Conservation (phyloP, 2,329 filamentous ascomycete genomes). For the Stenocarpella maydis region DNA sequence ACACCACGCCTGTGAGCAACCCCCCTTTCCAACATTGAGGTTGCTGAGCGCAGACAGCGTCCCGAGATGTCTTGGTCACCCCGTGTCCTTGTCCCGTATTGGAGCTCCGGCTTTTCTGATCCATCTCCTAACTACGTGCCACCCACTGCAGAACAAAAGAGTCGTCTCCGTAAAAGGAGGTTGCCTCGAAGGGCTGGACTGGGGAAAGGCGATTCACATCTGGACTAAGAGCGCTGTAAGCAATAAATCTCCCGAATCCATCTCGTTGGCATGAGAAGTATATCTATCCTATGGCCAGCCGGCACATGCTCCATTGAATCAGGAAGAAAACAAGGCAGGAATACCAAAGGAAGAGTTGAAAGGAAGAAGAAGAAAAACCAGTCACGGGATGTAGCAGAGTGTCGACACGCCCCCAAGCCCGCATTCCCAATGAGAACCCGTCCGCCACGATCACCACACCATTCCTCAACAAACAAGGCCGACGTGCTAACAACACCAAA, state of each 20-base stretch:
- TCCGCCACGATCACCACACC: background rate
- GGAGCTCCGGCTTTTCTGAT: no score
- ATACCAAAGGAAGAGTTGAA: no score
- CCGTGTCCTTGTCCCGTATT: no score
- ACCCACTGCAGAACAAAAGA: conserved; percentile 56
- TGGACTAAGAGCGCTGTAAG: conserved; percentile 62
- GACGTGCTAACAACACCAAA: background rate
- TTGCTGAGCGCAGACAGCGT: background rate
- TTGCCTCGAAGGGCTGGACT: conserved; percentile 70
- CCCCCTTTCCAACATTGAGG: background rate
- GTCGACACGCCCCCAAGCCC: no score
- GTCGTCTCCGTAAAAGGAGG: conserved; percentile 73
- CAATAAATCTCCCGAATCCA: background rate
- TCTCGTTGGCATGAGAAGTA: background rate
- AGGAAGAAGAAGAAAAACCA: background rate
- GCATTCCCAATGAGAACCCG: background rate
- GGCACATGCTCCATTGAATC: no score
- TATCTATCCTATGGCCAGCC: background rate
- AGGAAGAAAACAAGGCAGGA: background rate
- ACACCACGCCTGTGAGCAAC: conserved; percentile 62
- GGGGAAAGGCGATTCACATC: conserved; percentile 69
- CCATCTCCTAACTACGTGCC: background rate
- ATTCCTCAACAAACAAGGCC: no score
- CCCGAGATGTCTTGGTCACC: no score
- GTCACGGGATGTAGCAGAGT: background rate